These are phyloP conservation scores for Mycosphaerella arachidis DNA, from an alignment of 2,329 filamentous ascomycete species.

Conservation along the genomic window DNA sequence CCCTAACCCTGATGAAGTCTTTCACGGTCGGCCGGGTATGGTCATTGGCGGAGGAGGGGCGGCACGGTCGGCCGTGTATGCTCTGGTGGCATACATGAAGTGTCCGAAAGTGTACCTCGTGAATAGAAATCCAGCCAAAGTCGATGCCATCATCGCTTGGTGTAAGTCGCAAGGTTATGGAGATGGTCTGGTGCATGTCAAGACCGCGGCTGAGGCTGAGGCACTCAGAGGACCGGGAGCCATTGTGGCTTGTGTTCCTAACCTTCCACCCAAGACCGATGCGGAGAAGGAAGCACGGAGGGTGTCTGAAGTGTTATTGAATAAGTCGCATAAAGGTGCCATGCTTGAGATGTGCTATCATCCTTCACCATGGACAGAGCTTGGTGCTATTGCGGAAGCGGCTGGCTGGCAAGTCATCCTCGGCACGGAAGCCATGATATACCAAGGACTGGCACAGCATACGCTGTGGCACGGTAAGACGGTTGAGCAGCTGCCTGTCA, in stretches of 20 bases:
- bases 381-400: constrained; percentile 57
- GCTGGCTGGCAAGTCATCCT: constrained; percentile 69
- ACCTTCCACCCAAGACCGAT: constrained; percentile 64
- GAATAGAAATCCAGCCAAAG: constrained; percentile 66
- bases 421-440: constrained; percentile 72
- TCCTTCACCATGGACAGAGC: constrained; percentile 63
- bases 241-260: constrained; percentile 70
- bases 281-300: constrained; percentile 58
- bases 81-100: constrained; percentile 64
- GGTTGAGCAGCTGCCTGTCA: constrained; percentile 54
- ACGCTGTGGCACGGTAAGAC: constrained; percentile 57
- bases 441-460: constrained; percentile 65
- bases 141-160: constrained; percentile 62
- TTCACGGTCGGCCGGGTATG: constrained; percentile 60
- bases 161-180: constrained; percentile 58
- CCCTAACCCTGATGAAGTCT: constrained; percentile 41
- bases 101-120: constrained; percentile 69
- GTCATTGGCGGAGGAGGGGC: constrained; percentile 76
- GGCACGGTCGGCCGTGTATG: constrained; percentile 72
- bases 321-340: constrained; percentile 56
- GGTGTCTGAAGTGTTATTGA: constrained; percentile 50
- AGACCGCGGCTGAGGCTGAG: constrained; percentile 57
- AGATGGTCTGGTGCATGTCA: constrained; percentile 57
- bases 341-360: constrained; percentile 84
- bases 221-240: constrained; percentile 57